A percentile compares a stretch with the other conserved stretches of the same genome.
Conservation (phyloP, 2,329 filamentous ascomycete species). For the Cryphonectria japonica region DNA sequence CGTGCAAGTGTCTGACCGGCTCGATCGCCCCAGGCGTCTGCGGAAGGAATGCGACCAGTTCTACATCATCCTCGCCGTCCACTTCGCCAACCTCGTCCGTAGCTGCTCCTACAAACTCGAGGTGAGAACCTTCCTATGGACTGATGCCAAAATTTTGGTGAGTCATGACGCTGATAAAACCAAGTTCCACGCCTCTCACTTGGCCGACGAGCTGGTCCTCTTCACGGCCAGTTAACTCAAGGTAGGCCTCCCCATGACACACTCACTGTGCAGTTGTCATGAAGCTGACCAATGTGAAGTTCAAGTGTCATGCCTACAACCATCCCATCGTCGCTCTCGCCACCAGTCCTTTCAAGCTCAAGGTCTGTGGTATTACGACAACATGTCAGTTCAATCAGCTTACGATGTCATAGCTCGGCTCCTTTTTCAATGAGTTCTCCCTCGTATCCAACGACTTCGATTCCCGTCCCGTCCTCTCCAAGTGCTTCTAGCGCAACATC, state of each 20-base stretch:
- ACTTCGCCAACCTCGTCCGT: constrained; percentile 8
- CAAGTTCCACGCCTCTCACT: constrained; percentile 10
- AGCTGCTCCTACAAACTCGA: constrained; percentile 2
- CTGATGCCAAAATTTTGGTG: background rate
- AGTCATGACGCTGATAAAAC: background rate
- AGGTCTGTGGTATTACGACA: constrained; percentile 14
- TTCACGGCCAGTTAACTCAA: background rate
- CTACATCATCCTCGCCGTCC: constrained; percentile 27
- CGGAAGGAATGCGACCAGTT: constrained; percentile 24
- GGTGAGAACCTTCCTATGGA: background rate
- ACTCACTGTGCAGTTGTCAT: background rate
- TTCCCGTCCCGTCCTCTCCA: constrained; percentile 5
- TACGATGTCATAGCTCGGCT: constrained; percentile 7
- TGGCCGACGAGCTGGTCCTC: constrained; percentile 5
- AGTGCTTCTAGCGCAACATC: background rate
- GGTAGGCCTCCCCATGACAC: background rate
- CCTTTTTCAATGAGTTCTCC: background rate
- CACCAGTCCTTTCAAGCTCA: constrained; percentile 11
- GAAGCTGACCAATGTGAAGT: constrained; percentile 8
- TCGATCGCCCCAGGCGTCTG: constrained; percentile 35
- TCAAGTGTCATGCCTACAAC: constrained; percentile 16
- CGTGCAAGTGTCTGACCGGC: constrained; percentile 44
- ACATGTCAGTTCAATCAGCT: background rate
- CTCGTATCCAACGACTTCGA: background rate
- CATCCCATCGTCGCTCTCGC: background rate